Conservation (phyloP, 352 stramenopile species). For the Globisporangium camurandrum region DNA sequence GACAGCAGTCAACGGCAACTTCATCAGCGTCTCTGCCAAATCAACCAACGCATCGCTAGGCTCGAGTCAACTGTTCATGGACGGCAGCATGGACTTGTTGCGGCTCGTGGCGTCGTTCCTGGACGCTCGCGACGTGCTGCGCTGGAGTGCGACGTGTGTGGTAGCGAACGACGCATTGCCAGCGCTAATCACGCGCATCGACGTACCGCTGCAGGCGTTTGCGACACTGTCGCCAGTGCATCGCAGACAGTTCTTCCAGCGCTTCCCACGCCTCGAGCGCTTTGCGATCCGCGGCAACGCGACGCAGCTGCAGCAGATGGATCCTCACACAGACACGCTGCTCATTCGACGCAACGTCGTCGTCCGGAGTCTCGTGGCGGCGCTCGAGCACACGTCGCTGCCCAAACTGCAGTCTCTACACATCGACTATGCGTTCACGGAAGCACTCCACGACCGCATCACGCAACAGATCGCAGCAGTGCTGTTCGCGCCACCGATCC, state of each 20-base stretch:
- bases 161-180: slow-evolving; percentile 23
- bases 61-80: slow-evolving; percentile 31
- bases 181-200: slow-evolving; percentile 25
- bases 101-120: slow-evolving; percentile 39
- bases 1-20: background rate
- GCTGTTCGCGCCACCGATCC: slow-evolving; percentile 13
- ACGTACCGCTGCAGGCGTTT: slow-evolving; percentile 19
- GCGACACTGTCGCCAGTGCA: slow-evolving; percentile 12
- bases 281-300: slow-evolving; percentile 25
- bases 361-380: slow-evolving; percentile 23
- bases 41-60: background rate
- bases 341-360: slow-evolving; percentile 33
- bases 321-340: slow-evolving; percentile 31
- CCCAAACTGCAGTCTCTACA: slow-evolving; percentile 22
- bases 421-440: slow-evolving; percentile 39
- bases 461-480: slow-evolving; percentile 28
- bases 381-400: slow-evolving; percentile 17
- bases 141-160: slow-evolving; percentile 27
- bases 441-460: slow-evolving; percentile 41
- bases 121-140: slow-evolving; percentile 20
- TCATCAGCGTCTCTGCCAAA: background rate
- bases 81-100: slow-evolving; percentile 36
- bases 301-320: slow-evolving; percentile 28
- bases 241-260: slow-evolving; percentile 22
- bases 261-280: slow-evolving; percentile 30